These are phyloP conservation scores for Gautieria morchelliformis DNA, from an alignment of 768 basidiomycete genomes.

Conservation along the genomic window DNA sequence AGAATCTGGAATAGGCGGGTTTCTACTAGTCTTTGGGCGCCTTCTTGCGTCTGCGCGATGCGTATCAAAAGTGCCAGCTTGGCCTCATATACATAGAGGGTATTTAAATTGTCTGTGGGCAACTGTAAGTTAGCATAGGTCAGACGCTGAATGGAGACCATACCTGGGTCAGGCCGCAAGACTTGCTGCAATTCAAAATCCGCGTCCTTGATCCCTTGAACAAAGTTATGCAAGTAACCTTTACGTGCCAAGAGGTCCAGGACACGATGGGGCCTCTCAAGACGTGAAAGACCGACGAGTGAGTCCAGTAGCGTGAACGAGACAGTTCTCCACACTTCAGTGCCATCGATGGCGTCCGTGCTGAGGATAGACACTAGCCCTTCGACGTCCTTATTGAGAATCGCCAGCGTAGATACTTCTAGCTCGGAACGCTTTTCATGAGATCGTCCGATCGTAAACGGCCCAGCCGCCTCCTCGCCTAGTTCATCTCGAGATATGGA, in stretches of 20 bases:
- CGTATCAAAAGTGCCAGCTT: slow-evolving; percentile 86
- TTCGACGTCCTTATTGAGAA: slow-evolving; percentile 63
- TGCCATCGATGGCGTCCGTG: slow-evolving; percentile 89
- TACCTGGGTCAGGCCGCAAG: slow-evolving; percentile 86
- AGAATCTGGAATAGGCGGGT: slow-evolving; percentile 64
- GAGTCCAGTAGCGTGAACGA: slow-evolving; percentile 87
- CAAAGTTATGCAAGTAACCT: slow-evolving; percentile 75
- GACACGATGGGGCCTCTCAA: slow-evolving; percentile 58
- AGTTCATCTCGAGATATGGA: slow-evolving; percentile 12
- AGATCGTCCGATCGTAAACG: not conserved
- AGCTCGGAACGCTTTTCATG: slow-evolving; percentile 28
- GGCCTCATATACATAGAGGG: slow-evolving; percentile 89
- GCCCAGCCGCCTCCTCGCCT: slow-evolving; percentile 12
- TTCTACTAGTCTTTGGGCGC: slow-evolving; percentile 79
- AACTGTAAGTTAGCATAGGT: not conserved
- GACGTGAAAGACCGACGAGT: slow-evolving; percentile 58
- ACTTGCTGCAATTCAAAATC: slow-evolving; percentile 67
- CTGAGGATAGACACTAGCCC: slow-evolving; percentile 63
- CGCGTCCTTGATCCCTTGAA: slow-evolving; percentile 73
- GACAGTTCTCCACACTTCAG: slow-evolving; percentile 95
- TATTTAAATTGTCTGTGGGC: slow-evolving; percentile 70
- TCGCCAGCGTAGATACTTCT: slow-evolving; percentile 50
- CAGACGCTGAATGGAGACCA: slow-evolving; percentile 14
- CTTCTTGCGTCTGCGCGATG: slow-evolving; percentile 71
- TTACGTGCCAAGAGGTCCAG: slow-evolving; percentile 52